A percentile compares a stretch with the other conserved stretches of the same genome.
phyloP scores from a whole-genome alignment of 148 eudicot genomes.

The Heliamphora exappendiculata region DNA sequence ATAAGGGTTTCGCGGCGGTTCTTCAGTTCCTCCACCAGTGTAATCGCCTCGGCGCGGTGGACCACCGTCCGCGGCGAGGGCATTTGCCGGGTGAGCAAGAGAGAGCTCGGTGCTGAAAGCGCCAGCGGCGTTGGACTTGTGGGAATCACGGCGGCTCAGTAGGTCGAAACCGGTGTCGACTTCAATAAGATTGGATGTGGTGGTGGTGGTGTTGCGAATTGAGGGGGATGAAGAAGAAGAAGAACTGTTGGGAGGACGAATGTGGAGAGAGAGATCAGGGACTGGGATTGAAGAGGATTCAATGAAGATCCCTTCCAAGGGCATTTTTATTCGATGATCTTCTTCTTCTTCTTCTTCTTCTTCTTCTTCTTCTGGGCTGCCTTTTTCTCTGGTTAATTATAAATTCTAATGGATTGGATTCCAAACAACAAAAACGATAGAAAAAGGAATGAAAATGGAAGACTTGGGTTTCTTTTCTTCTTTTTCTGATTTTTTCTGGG shows the following conservation, averaged over 20 bases:
- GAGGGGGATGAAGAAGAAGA: background rate
- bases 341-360: no score
- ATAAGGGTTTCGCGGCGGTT: constrained; percentile 23
- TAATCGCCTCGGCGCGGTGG: background rate
- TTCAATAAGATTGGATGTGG: no score
- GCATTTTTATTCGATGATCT: constrained; percentile 23
- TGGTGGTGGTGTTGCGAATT: background rate
- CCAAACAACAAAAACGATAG: background rate
- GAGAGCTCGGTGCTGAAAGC: constrained; percentile 20
- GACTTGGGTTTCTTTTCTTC: background rate
- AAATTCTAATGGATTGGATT: background rate
- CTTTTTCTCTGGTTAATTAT: background rate
- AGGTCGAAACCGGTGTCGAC: background rate
- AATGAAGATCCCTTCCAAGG: constrained; percentile 36
- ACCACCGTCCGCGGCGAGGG: background rate
- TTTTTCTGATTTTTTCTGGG: background rate
- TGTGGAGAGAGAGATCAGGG: constrained; percentile 50
- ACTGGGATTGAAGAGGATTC: constrained; percentile 27
- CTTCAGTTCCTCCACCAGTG: constrained; percentile 2
- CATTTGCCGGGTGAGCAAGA: constrained; percentile 22
- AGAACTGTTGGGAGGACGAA: constrained; percentile 32
- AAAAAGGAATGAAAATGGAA: background rate
- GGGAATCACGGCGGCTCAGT: background rate
- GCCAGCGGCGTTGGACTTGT: background rate
- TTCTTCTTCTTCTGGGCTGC: background rate